phyloP scores from a whole-genome alignment of 2,329 filamentous ascomycete genomes.

The Fusarium albosuccineum region DNA sequence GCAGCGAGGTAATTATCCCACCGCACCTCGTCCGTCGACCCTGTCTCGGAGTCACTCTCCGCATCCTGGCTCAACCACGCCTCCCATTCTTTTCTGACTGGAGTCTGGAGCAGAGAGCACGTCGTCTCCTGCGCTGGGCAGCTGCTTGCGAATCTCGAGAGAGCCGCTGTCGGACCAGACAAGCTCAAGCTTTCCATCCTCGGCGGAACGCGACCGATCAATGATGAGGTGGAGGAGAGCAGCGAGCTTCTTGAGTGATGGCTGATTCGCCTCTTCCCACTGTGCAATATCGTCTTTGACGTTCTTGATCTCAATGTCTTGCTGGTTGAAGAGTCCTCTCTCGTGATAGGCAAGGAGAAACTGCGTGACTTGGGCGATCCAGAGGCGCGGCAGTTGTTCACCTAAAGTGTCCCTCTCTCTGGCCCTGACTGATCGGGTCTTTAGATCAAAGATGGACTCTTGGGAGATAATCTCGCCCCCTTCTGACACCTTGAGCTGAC shows the following conservation, averaged over 20 bases:
- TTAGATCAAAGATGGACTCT: conserved; percentile 57
- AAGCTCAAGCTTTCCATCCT: conserved; percentile 43
- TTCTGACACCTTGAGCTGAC: conserved; percentile 28
- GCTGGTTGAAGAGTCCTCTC: conserved; percentile 48
- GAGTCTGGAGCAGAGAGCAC: conserved; percentile 35
- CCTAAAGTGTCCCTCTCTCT: conserved; percentile 44
- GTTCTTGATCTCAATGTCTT: conserved; percentile 52
- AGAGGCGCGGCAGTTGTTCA: conserved; percentile 57
- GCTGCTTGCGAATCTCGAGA: conserved; percentile 46
- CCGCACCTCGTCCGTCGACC: conserved; percentile 1
- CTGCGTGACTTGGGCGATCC: conserved; percentile 55
- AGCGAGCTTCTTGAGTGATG: conserved; percentile 47
- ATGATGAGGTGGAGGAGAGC: conserved; percentile 41
- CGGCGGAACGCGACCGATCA: conserved; percentile 12
- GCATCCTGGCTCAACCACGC: conserved; percentile 36
- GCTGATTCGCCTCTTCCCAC: conserved; percentile 54
- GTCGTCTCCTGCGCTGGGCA: conserved; percentile 38
- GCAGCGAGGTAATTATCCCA: conserved; percentile 17
- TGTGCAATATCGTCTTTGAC: conserved; percentile 46
- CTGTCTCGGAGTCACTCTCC: conserved; percentile 8
- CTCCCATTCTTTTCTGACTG: conserved; percentile 42
- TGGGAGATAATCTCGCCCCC: conserved; percentile 50
- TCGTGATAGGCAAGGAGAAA: conserved; percentile 59
- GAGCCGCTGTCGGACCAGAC: conserved; percentile 18
- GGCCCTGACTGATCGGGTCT: conserved; percentile 53